phyloP scores from a whole-genome alignment of 176 grass and related monocot genomes.

The Juncus inflexus region DNA sequence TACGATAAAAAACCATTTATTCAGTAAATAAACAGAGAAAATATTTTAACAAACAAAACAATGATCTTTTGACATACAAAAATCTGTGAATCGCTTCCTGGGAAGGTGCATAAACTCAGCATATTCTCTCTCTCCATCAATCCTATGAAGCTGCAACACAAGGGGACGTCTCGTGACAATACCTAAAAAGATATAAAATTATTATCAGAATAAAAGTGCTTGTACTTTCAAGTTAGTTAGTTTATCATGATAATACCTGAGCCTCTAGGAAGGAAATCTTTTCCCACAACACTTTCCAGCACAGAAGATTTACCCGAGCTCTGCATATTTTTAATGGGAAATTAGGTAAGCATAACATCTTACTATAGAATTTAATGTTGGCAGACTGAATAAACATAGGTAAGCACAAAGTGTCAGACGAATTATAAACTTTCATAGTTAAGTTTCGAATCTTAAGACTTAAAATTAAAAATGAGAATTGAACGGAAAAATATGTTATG shows the following conservation, averaged over 20 bases:
- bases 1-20: conserved; percentile 3
- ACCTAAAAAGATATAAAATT: conserved; percentile 51
- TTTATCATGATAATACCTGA: conserved; percentile 59
- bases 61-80: conserved; percentile 44
- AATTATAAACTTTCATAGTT: too few species aligned
- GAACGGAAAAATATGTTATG: too few species aligned
- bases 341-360: not conserved
- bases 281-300: conserved; percentile 90
- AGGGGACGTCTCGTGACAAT: conserved; percentile 93
- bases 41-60: not conserved
- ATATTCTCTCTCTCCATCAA: conserved; percentile 84
- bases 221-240: conserved; percentile 2
- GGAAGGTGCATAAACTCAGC: conserved; percentile 97
- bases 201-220: too few species aligned
- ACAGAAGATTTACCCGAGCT: conserved; percentile 99
- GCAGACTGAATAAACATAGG: too few species aligned
- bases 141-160: conserved; percentile 89
- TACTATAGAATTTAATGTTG: conserved; percentile 1
- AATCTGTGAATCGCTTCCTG: conserved; percentile 91
- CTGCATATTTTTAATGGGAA: conserved; percentile 32
- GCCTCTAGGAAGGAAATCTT: conserved; percentile 95
- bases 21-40: conserved; percentile 12
- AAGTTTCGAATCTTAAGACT: too few species aligned
- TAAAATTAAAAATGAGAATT: too few species aligned
- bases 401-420: too few species aligned